Percentiles rank a stretch among this genome's conserved stretches.
Evolutionary conservation across 2,329 filamentous ascomycete species (phyloP).

Genomic region (Epichloe typhina): DNA sequence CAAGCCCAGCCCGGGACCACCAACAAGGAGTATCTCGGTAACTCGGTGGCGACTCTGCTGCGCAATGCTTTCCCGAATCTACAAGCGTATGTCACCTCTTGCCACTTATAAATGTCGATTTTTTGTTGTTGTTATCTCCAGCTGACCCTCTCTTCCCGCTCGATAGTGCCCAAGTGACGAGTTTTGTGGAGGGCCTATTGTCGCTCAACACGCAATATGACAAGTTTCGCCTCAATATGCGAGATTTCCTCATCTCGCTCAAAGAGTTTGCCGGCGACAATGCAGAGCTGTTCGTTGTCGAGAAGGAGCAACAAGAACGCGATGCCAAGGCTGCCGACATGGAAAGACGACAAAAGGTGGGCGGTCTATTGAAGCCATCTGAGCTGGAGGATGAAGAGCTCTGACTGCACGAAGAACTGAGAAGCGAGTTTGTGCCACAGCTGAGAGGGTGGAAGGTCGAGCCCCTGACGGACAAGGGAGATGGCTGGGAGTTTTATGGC

Average conservation of each 20-base stretch:
- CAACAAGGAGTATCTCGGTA: slow-evolving; percentile 82
- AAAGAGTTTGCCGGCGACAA: slow-evolving; percentile 97
- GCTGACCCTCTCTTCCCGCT: slow-evolving; percentile 19
- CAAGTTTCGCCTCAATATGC: slow-evolving; percentile 89
- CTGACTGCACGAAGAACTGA: slow-evolving; percentile 65
- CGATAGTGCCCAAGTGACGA: slow-evolving; percentile 65
- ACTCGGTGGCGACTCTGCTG: slow-evolving; percentile 74
- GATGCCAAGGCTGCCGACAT: slow-evolving; percentile 80
- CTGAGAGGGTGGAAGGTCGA: slow-evolving; percentile 13
- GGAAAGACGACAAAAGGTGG: slow-evolving; percentile 86
- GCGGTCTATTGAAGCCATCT: slow-evolving; percentile 91
- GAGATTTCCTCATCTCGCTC: slow-evolving; percentile 92
- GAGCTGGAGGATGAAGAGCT: slow-evolving; percentile 85
- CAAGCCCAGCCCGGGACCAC: slow-evolving; percentile 72
- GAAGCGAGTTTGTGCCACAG: slow-evolving; percentile 42
- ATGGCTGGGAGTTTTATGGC: slow-evolving; percentile 56
- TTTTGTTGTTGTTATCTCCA: not conserved
- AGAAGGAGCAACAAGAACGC: slow-evolving; percentile 82
- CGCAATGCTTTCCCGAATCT: slow-evolving; percentile 90
- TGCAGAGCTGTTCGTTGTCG: slow-evolving; percentile 81
- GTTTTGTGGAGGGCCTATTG: slow-evolving; percentile 85
- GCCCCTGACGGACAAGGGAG: slow-evolving; percentile 19
- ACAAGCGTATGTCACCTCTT: slow-evolving; percentile 52
- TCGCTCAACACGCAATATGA: slow-evolving; percentile 76
- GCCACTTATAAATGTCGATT: not conserved